Conservation (phyloP, 106 monocot genomes). For the Cymbidium sinense region DNA sequence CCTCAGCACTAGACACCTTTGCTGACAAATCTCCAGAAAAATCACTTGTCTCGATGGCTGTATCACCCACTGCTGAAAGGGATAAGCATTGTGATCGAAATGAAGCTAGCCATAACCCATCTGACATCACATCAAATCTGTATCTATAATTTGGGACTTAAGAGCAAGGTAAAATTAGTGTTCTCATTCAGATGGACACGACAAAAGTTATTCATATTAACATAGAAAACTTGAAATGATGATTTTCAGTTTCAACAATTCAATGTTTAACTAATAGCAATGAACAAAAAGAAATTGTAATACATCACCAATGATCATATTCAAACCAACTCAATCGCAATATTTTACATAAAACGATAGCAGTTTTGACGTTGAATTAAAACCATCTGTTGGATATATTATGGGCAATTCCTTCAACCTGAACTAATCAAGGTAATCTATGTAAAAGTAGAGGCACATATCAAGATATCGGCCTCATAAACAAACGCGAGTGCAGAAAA, state of each 20-base stretch:
- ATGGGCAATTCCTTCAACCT: not conserved
- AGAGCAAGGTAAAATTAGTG: not conserved
- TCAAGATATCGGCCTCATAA: not conserved
- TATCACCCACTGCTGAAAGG: constrained; percentile 30
- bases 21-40: constrained; percentile 24
- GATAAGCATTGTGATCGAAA: constrained; percentile 4
- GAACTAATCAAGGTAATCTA: not conserved
- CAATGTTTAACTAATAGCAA: not conserved
- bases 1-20: constrained; percentile 3
- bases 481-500: not conserved
- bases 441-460: not conserved
- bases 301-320: not conserved
- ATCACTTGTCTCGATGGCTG: constrained; percentile 35
- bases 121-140: not conserved
- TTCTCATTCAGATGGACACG: not conserved
- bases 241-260: not conserved
- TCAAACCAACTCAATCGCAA: not conserved
- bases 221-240: not conserved
- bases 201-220: not conserved
- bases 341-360: not conserved
- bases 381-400: not conserved
- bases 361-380: not conserved
- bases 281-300: too few relatives aligned
- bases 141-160: not conserved
- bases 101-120: not conserved